Base-by-base conservation (phyloP, 176 grass and related monocot species). In the Tillandsia fasciculata region DNA sequence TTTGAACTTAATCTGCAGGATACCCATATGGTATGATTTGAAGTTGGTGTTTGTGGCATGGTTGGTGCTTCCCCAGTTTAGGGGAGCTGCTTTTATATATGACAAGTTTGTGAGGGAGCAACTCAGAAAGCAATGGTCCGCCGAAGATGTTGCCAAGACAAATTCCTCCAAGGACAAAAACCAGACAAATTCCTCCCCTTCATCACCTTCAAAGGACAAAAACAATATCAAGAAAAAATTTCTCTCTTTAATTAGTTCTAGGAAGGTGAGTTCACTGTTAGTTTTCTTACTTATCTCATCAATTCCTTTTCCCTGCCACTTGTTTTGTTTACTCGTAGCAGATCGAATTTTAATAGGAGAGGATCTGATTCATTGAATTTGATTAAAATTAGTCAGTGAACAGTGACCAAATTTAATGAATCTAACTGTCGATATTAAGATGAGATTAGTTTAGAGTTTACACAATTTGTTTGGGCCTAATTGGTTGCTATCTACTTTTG, bases 61-160 rank as follows among this genome's bases (percentile, higher is more conserved):
- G 91, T 74, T 91, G 79, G 87, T 83, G 78, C 82, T 96, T 27
- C 91, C 91, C 29, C 82, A 90, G 65, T 96, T 96, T 77, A 87
- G 79, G 51, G 91, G 91, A 50, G 84, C 91, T 1, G 91, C 91
- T 13, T 96, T 88, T 79, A 82, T 96, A 64, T 96, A 96, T 69
- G 77, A 85, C 67, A 96, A 87, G 68, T 81, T 87, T 77, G 91
- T 96, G 12, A 83, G 91, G 67, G 82, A 87, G 28, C 78, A 90
- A 65, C 76, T 96, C 26, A 80, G 82, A 74, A 87, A 87, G 78
- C 76, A 73, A 42, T 67, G 74, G 29, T 74, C 77, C 50, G 50
- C 10, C 3, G 11, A 18, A 17, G 13, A 3, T 2, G 67, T 50
- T 69, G 13, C 48, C 57, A 52, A 27, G 68, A n/a, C 50, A 26